These are phyloP conservation scores for Mucor racemosus DNA, from an alignment of 371 early-diverging fungal genomes.

Conservation along the genomic window DNA sequence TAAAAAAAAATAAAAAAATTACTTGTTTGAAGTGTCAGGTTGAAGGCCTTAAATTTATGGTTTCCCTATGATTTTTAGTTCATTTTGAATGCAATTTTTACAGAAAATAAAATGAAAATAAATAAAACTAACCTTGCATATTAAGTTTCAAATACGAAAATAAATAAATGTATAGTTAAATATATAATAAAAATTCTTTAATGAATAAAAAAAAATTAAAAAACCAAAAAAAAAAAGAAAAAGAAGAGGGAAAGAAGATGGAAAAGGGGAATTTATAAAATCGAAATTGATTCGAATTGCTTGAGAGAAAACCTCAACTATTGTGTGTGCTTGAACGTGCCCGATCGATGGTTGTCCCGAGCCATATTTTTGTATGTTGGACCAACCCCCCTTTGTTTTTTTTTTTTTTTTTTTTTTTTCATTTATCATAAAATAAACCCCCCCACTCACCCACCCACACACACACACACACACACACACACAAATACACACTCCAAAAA, in stretches of 20 bases:
- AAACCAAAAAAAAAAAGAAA: slow-evolving; percentile 6
- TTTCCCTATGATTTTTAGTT: slow-evolving; percentile 1
- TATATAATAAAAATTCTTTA: not conserved
- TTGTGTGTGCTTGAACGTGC: not conserved
- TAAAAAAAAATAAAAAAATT: too few species aligned
- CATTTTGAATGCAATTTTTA: slow-evolving; percentile 5
- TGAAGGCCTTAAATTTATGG: slow-evolving; percentile 2
- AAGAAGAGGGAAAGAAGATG: slow-evolving; percentile 13
- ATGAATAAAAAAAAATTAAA: not conserved
- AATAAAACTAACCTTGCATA: slow-evolving; percentile 16
- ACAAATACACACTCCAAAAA: not conserved
- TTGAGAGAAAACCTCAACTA: not conserved
- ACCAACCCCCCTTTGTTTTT: too few species aligned
- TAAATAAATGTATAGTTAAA: not conserved
- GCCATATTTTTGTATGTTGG: not conserved
- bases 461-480: not conserved
- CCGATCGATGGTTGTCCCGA: slow-evolving; percentile 18
- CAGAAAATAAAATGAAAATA: not conserved
- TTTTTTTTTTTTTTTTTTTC: not conserved
- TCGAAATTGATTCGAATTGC: not conserved
- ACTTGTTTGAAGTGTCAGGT: slow-evolving; percentile 11
- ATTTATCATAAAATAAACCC: not conserved
- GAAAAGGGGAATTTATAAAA: slow-evolving; percentile 3
- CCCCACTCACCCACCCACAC: not conserved
- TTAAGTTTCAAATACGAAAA: not conserved